Conservation (phyloP, 345 rosid species). For the Eucalyptus sp. region DNA sequence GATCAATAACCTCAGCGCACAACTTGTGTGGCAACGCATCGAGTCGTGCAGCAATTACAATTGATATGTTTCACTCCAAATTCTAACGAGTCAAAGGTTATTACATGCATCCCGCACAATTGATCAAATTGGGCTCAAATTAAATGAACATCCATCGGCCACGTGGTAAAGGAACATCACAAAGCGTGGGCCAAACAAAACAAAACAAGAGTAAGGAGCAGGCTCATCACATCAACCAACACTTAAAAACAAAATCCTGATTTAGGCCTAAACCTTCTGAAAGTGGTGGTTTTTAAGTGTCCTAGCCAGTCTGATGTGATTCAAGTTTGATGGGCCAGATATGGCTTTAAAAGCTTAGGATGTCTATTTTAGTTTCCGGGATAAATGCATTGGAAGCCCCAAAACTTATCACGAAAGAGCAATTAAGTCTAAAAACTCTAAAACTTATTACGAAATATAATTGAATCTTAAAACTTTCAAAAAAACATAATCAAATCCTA, state of each 20-base stretch:
- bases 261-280: background rate
- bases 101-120: background rate
- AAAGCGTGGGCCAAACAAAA: background rate
- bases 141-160: background rate
- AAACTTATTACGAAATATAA: rapidly evolving
- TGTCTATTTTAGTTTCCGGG: background rate
- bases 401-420: too few species aligned
- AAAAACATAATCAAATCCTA: rapidly evolving
- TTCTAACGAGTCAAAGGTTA: background rate
- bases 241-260: background rate
- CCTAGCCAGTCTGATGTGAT: background rate
- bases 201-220: background rate
- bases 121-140: background rate
- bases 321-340: background rate
- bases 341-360: background rate
- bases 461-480: too few species aligned
- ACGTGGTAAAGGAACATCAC: background rate
- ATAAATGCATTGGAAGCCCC: too few species aligned
- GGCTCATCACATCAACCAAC: background rate
- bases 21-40: background rate
- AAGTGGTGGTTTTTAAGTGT: background rate
- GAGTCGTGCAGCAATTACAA: background rate
- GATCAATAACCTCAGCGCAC: background rate
- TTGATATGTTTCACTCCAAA: background rate
- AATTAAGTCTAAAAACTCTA: background rate